These are phyloP conservation scores for Auricularia sp. DNA, from an alignment of 768 basidiomycete species.

Conservation along the genomic window DNA sequence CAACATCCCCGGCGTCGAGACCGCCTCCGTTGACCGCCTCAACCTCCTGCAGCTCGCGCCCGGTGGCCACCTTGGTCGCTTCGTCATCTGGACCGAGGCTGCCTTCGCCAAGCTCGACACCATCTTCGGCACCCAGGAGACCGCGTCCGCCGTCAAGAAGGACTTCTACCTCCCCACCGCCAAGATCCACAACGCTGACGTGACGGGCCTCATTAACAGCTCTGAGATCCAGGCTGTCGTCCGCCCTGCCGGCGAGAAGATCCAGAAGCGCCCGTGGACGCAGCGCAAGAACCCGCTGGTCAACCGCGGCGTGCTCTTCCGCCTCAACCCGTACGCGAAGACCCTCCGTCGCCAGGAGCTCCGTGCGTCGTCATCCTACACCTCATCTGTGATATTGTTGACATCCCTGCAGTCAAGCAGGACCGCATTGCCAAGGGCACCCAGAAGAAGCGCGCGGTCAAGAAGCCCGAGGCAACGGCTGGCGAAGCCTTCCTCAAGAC, in stretches of 20 bases:
- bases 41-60: conserved; percentile 99
- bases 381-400: not conserved
- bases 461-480: conserved; percentile 46
- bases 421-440: conserved; percentile 51
- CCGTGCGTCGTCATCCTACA: conserved; percentile 40
- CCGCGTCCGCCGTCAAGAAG: conserved; percentile 77
- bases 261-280: conserved; percentile 90
- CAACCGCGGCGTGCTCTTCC: conserved; percentile 92
- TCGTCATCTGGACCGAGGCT: conserved; percentile 97
- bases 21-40: conserved; percentile 85
- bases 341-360: conserved; percentile 82
- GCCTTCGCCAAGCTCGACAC: conserved; percentile 91
- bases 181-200: conserved; percentile 95
- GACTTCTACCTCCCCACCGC: conserved; percentile 86
- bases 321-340: conserved; percentile 98
- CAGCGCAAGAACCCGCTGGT: conserved; percentile 98
- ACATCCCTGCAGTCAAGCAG: conserved; percentile 53
- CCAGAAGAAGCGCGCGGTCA: conserved; percentile 52
- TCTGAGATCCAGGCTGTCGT: conserved; percentile 96
- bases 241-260: conserved; percentile 77
- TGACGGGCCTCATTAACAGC: conserved; percentile 96
- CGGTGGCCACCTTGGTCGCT: conserved; percentile 97
- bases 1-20: conserved; percentile 96
- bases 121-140: conserved; percentile 92
- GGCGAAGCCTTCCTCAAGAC: conserved; percentile 77